A percentile compares a stretch with the other conserved stretches of the same genome.
phyloP scores from a whole-genome alignment of 2,329 filamentous ascomycete genomes.

The Arthrobotrys entomopaga region DNA sequence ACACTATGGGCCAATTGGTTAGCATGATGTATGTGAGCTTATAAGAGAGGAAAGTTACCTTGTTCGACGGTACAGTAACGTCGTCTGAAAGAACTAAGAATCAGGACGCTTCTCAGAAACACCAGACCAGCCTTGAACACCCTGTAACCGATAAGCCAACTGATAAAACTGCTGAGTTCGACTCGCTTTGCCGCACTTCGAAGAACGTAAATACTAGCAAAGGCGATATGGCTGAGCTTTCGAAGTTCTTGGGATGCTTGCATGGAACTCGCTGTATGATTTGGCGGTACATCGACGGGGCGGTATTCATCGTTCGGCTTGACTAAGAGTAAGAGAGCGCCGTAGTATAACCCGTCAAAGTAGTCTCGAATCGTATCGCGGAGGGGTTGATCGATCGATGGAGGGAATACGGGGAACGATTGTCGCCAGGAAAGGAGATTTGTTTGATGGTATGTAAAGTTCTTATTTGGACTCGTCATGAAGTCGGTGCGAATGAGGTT shows the following conservation, averaged over 20 bases:
- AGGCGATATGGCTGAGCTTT: slow-evolving; percentile 51
- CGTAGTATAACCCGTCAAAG: slow-evolving; percentile 52
- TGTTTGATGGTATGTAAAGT: slow-evolving; percentile 53
- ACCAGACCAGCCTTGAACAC: slow-evolving; percentile 53
- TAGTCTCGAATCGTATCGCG: slow-evolving; percentile 53
- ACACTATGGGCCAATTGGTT: slow-evolving; percentile 24
- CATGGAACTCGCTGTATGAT: slow-evolving; percentile 18
- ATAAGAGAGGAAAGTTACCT: slow-evolving; percentile 14
- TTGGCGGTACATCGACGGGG: slow-evolving; percentile 15
- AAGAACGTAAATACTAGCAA: slow-evolving; percentile 53
- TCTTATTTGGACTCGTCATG: slow-evolving; percentile 46
- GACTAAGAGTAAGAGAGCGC: slow-evolving; percentile 43
- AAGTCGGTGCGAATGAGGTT: slow-evolving; percentile 54
- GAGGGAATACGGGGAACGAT: slow-evolving; percentile 43
- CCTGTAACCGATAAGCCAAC: slow-evolving; percentile 52
- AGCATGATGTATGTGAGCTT: neutral
- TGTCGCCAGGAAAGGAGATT: slow-evolving; percentile 52
- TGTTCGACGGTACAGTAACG: slow-evolving; percentile 55
- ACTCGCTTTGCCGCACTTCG: slow-evolving; percentile 49
- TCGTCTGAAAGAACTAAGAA: slow-evolving; percentile 46
- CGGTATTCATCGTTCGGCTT: slow-evolving; percentile 47
- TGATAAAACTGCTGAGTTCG: slow-evolving; percentile 48
- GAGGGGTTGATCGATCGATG: slow-evolving; percentile 40
- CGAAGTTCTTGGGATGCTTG: slow-evolving; percentile 40
- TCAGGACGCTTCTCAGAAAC: slow-evolving; percentile 45